These are phyloP conservation scores for Golubevia pallescens DNA, from an alignment of 1,284 basidiomycete species.

Conservation along the genomic window DNA sequence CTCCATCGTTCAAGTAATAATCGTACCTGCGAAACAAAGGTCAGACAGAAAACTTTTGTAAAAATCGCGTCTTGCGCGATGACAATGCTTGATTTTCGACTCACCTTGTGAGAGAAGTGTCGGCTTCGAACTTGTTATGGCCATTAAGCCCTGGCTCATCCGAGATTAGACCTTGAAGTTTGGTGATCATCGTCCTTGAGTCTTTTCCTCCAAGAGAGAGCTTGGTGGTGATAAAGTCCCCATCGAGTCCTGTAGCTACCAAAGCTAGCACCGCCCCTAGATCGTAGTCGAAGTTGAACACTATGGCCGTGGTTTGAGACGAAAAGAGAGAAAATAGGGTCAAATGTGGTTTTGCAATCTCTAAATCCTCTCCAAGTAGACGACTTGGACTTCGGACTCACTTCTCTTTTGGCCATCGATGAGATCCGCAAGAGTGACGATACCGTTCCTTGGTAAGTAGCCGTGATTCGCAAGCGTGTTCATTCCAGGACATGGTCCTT, in stretches of 20 bases:
- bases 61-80: no score
- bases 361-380: background rate
- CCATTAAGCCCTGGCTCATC: no score
- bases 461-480: conserved; percentile 62
- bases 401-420: conserved; percentile 21
- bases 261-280: conserved; percentile 38
- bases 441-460: conserved; percentile 37
- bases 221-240: conserved; percentile 39
- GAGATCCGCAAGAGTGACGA: conserved; percentile 46
- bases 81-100: no score
- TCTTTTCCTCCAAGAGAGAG: no score
- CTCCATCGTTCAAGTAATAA: background rate
- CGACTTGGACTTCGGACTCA: background rate
- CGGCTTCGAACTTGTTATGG: background rate
- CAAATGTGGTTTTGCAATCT: background rate
- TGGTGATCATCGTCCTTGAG: no score
- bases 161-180: no score
- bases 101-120: background rate
- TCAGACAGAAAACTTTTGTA: no score
- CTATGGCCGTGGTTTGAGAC: conserved; percentile 3
- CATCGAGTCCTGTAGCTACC: conserved; percentile 44
- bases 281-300: conserved; percentile 52
- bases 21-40: background rate
- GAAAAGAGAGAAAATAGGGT: background rate
- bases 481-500: conserved; percentile 63